Percentiles rank a stretch among this genome's conserved stretches.
phyloP scores from a whole-genome alignment of 495 filamentous ascomycete species.

The Usnea hakonensis region DNA sequence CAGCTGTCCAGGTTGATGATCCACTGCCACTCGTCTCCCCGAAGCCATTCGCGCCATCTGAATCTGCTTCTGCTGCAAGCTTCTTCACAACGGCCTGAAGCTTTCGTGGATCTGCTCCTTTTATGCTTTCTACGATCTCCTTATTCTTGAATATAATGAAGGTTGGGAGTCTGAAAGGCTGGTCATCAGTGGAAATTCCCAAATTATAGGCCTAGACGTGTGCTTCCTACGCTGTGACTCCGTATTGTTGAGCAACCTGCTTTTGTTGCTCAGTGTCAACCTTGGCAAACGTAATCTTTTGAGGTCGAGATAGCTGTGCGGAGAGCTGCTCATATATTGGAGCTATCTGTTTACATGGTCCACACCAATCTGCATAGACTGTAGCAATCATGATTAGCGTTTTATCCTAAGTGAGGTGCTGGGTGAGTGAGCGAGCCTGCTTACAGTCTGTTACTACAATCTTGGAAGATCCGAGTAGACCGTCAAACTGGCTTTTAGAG shows the following conservation, averaged over 20 bases:
- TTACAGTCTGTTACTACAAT: conserved; percentile 84
- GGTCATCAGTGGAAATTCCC: not conserved
- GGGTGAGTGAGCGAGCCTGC: conserved; percentile 23
- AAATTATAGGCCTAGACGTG: not conserved
- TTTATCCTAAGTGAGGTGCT: conserved; percentile 38
- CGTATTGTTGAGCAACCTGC: conserved; percentile 62
- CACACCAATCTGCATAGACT: conserved; percentile 89
- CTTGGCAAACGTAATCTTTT: conserved; percentile 75
- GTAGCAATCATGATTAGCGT: conserved; percentile 9
- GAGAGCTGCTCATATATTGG: conserved; percentile 77
- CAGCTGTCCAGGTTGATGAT: conserved; percentile 55
- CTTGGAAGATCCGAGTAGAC: conserved; percentile 55
- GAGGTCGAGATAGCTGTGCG: conserved; percentile 58
- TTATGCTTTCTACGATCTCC: conserved; percentile 56
- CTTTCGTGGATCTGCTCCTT: conserved; percentile 62
- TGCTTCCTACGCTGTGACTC: conserved; percentile 57
- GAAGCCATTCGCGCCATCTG: conserved; percentile 42
- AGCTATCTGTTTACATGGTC: conserved; percentile 76
- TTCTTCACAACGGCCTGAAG: conserved; percentile 63
- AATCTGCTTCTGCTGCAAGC: conserved; percentile 62
- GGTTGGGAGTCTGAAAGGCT: conserved; percentile 56
- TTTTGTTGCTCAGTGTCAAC: conserved; percentile 73
- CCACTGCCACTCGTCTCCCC: conserved; percentile 33
- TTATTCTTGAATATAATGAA: conserved; percentile 85
- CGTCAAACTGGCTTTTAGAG: conserved; percentile 62